Conservation (phyloP, 129 eudicot genomes). For the Pseudognaphalium luteoalbum region DNA sequence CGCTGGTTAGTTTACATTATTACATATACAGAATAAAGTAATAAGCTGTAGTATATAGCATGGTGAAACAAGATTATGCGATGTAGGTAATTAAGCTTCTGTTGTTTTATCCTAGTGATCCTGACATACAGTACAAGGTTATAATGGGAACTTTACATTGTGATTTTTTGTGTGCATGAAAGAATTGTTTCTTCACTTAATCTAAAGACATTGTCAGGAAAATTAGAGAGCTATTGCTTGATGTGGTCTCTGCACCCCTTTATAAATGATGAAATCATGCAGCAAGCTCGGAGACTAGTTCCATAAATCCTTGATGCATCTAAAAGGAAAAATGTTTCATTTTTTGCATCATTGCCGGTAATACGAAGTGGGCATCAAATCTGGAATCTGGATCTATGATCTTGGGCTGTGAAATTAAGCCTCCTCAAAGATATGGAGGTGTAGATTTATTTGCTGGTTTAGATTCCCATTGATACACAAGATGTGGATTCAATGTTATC, state of each 20-base stretch:
- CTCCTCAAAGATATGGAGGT: neutral
- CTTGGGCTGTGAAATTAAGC: neutral
- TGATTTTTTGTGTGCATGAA: constrained; percentile 41
- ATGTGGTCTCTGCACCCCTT: constrained; percentile 94
- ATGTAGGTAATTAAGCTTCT: constrained; percentile 63
- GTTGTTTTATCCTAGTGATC: neutral
- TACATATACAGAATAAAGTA: no score
- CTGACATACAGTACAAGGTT: neutral
- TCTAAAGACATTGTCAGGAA: constrained; percentile 64
- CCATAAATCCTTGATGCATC: constrained; percentile 25
- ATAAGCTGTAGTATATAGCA: constrained; percentile 60
- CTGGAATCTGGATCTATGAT: neutral
- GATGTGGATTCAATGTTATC: no score
- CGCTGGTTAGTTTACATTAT: no score
- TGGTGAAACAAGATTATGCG: constrained; percentile 71
- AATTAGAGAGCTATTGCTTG: constrained; percentile 69
- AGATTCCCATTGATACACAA: no score
- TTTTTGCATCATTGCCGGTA: neutral
- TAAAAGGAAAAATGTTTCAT: neutral
- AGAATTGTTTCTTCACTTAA: constrained; percentile 61
- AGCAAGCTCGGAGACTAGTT: constrained; percentile 65
- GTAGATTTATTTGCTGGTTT: neutral
- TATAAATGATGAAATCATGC: constrained; percentile 67
- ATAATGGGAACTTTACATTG: constrained; percentile 5
- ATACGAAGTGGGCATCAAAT: neutral